These are phyloP conservation scores for Cutaneotrichosporon dermatis DNA, from an alignment of 1,284 basidiomycete species.

Conservation along the genomic window DNA sequence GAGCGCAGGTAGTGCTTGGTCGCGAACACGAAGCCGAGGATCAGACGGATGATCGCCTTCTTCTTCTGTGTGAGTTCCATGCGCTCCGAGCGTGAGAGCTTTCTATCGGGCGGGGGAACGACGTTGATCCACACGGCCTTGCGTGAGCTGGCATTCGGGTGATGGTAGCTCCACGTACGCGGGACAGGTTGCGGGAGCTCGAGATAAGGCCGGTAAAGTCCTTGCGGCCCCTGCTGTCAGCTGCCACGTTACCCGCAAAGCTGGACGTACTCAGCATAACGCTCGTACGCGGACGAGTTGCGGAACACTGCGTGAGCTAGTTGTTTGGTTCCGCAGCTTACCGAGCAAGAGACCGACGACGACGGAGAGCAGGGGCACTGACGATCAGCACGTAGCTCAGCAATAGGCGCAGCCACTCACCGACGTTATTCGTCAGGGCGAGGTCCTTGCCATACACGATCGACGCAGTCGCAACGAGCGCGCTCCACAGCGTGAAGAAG, in stretches of 20 bases:
- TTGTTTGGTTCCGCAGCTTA: constrained; percentile 7
- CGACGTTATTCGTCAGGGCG: constrained; percentile 45
- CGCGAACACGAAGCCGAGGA: constrained; percentile 50
- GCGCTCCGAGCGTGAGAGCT: constrained; percentile 22
- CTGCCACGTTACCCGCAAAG: constrained; percentile 55
- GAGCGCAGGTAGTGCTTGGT: constrained; percentile 45
- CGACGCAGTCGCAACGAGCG: constrained; percentile 40
- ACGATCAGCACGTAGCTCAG: not conserved
- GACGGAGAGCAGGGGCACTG: constrained; percentile 75
- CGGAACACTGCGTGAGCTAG: constrained; percentile 68
- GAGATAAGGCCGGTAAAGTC: constrained; percentile 56
- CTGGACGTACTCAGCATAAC: constrained; percentile 41
- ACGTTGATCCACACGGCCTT: constrained; percentile 73
- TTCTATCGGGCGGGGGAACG: constrained; percentile 53
- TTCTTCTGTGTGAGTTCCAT: constrained; percentile 65
- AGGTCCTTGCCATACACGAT: constrained; percentile 38
- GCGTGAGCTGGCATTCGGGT: too few relatives aligned
- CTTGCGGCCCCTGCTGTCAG: constrained; percentile 65
- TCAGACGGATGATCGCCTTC: constrained; percentile 63
- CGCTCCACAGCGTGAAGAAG: constrained; percentile 72
- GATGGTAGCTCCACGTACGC: constrained; percentile 39
- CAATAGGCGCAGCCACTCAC: constrained; percentile 22
- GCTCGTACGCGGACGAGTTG: constrained; percentile 47
- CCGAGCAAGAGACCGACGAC: constrained; percentile 61
- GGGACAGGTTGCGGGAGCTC: constrained; percentile 60